phyloP scores from a whole-genome alignment of 495 filamentous ascomycete species.

The Talaromyces wortmannii region DNA sequence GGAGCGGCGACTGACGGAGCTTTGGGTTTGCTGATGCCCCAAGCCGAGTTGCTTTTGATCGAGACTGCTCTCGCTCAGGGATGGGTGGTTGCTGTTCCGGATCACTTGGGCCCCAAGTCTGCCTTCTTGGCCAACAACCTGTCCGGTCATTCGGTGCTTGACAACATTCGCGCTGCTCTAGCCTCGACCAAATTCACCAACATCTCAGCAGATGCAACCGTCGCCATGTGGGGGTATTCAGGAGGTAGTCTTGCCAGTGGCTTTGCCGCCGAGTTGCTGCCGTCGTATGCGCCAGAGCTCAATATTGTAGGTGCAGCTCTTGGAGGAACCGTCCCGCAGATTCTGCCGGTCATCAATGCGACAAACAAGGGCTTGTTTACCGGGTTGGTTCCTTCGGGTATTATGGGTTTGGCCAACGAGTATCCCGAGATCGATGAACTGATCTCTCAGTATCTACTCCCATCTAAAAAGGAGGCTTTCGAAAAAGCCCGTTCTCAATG shows the following conservation, averaged over 20 bases:
- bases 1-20: slow-evolving; percentile 5
- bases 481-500: slow-evolving; percentile 11
- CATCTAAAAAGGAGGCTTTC: slow-evolving; percentile 8
- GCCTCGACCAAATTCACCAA: slow-evolving; percentile 11
- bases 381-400: slow-evolving; percentile 10
- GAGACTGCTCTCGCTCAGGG: slow-evolving; percentile 24
- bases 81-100: slow-evolving; percentile 41
- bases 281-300: slow-evolving; percentile 43
- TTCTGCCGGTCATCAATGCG: slow-evolving; percentile 13
- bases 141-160: slow-evolving; percentile 38
- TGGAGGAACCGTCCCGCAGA: slow-evolving; percentile 28
- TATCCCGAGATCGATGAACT: slow-evolving; percentile 9
- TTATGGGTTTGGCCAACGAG: slow-evolving; percentile 16
- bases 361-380: slow-evolving; percentile 13
- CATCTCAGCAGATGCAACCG: slow-evolving; percentile 11
- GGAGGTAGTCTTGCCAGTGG: slow-evolving; percentile 42
- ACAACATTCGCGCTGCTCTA: slow-evolving; percentile 36
- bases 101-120: slow-evolving; percentile 38
- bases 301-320: slow-evolving; percentile 35
- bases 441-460: slow-evolving; percentile 6
- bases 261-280: slow-evolving; percentile 41
- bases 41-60: slow-evolving; percentile 19
- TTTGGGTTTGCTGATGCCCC: slow-evolving; percentile 16
- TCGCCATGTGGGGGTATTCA: slow-evolving; percentile 45
- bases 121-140: slow-evolving; percentile 33